Conservation (phyloP, 2,329 filamentous ascomycete genomes). For the Trichoderma semiorbis region DNA sequence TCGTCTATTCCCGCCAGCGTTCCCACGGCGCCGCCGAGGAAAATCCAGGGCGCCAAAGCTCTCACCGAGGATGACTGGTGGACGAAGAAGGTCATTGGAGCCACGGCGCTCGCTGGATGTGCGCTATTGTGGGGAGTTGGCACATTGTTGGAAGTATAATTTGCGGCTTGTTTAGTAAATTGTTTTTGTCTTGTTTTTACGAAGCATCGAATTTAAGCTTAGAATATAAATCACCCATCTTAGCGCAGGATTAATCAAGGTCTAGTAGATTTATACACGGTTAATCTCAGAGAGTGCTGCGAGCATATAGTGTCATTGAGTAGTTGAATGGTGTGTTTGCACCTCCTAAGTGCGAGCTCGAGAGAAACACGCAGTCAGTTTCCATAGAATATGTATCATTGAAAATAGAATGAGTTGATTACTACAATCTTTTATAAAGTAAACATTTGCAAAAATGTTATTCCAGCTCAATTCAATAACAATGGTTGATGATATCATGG, state of each 20-base stretch:
- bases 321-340: too few relatives aligned
- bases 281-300: too few relatives aligned
- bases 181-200: background rate
- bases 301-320: too few relatives aligned
- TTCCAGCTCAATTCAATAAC: background rate
- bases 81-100: constrained; percentile 62
- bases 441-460: background rate
- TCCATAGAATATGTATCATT: too few relatives aligned
- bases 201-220: background rate
- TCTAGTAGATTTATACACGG: background rate
- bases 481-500: background rate
- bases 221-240: background rate
- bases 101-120: constrained; percentile 59
- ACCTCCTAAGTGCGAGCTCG: background rate
- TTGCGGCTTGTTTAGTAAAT: background rate
- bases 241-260: background rate
- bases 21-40: constrained; percentile 29
- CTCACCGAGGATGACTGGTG: constrained; percentile 65
- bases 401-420: too few relatives aligned
- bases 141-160: constrained; percentile 45
- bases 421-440: too few relatives aligned
- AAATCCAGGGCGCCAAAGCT: constrained; percentile 48
- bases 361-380: background rate
- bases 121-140: constrained; percentile 57
- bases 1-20: constrained; percentile 29